These are phyloP conservation scores for Erigeron canadensis DNA, from an alignment of 129 eudicot genomes.

Conservation along the genomic window DNA sequence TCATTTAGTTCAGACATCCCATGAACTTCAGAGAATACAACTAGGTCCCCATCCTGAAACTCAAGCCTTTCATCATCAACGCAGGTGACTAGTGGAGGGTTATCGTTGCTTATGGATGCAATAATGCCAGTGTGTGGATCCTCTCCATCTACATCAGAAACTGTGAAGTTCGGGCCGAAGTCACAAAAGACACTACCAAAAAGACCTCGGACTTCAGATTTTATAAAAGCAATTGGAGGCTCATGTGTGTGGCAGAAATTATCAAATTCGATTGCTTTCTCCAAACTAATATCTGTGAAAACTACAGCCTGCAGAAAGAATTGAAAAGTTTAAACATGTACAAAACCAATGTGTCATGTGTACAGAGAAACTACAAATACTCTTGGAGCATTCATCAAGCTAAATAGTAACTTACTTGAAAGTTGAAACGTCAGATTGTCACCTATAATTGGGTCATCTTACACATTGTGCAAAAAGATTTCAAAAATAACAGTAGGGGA, in stretches of 20 bases:
- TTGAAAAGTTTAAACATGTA: not conserved
- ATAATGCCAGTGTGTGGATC: constrained; percentile 84
- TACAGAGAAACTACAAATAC: too few species aligned
- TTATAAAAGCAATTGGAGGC: constrained; percentile 87
- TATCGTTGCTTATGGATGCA: constrained; percentile 77
- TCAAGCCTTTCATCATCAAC: constrained; percentile 89
- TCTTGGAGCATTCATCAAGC: too few species aligned
- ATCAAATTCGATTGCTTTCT: constrained; percentile 69
- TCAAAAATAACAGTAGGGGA: too few species aligned
- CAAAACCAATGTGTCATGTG: not conserved
- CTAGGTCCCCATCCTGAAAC: constrained; percentile 91
- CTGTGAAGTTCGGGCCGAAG: constrained; percentile 81
- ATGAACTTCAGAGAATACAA: constrained; percentile 74
- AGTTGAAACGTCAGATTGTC: too few species aligned
- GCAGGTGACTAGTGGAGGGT: constrained; percentile 72
- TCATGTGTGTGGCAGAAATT: constrained; percentile 82
- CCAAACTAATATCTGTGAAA: constrained; percentile 65
- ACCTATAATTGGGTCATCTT: too few species aligned
- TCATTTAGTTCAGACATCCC: constrained; percentile 86
- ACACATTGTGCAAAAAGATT: too few species aligned
- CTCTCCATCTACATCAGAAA: constrained; percentile 81
- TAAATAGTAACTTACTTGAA: too few species aligned
- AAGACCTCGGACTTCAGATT: constrained; percentile 80
- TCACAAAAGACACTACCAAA: constrained; percentile 85
- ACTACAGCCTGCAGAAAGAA: constrained; percentile 70